Base-by-base conservation (phyloP, 352 stramenopile species). In the Nothophytophthora sp. region DNA sequence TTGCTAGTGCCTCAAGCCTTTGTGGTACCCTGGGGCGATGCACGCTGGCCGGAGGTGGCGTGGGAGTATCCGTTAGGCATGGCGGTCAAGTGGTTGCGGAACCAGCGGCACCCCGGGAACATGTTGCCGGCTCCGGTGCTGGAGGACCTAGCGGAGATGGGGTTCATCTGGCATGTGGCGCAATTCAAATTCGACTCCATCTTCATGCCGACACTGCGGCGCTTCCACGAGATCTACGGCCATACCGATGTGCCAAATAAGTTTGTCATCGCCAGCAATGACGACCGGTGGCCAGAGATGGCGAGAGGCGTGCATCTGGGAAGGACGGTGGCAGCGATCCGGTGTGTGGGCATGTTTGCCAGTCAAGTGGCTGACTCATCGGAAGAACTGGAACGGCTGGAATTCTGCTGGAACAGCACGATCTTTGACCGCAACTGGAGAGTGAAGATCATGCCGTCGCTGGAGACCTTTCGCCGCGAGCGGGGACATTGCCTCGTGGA, bases 381-480 rank as follows among this genome's bases (percentile, higher is more conserved):
- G 5, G 43, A 51, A 1, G 65, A 62, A 12, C 55, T 90, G 10
- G 6, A 43, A 19, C 44, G 16, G 48, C 55, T 74, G n/a, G 55
- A 70, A n/a, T 59, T 63, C 28, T 73, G 63, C 25, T 54, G n/a
- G n/a, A n/a, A 75, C 55, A 47, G 50, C 33, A 54, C 55, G 16
- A 49, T 28, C 1, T 47, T 83, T 10, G 60, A 82, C 5, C 44
- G 44, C 32, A 64, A 63, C 18, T 86, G 77, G 74, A 50, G 34
- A 27, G 43, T 62, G 8, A 62, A 70, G 37, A 43, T 84, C 6
- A 4, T 84, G 6, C 73, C 73, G 9, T 44, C 58, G 2, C 37
- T 85, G 1, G 27, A 63, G 35, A 55, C 24, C 0, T 76, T 76
- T 32, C 40, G 47, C n/a, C 15, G 32, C 0, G 22, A 69, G n/a